Evolutionary conservation across 2,329 filamentous ascomycete genomes (phyloP).

Genomic region (Botrytis tulipae): DNA sequence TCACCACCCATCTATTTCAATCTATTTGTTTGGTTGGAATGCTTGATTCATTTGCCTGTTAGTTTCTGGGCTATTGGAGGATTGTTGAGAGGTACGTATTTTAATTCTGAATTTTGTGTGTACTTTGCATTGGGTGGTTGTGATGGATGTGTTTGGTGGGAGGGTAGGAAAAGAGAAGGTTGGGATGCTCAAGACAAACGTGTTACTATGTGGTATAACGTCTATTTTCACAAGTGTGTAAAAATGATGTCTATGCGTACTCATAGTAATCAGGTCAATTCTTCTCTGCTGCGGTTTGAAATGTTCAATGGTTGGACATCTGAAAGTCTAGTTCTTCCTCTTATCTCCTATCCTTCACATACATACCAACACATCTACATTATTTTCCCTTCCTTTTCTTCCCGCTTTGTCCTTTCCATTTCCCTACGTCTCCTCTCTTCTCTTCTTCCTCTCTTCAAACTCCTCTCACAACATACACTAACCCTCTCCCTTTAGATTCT

Average conservation of each 20-base stretch:
- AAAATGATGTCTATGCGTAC: background rate
- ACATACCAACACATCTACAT: too few relatives aligned
- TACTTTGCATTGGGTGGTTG: background rate
- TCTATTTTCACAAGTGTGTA: background rate
- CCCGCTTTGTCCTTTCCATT: background rate
- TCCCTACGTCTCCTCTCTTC: too few relatives aligned
- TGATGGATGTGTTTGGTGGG: background rate
- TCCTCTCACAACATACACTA: background rate
- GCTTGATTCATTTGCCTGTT: constrained; percentile 59
- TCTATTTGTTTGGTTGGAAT: constrained; percentile 56
- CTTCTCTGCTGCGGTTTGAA: background rate
- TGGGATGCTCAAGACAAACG: background rate
- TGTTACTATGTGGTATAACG: background rate
- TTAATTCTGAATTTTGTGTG: background rate
- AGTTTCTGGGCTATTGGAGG: constrained; percentile 59
- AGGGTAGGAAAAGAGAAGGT: background rate
- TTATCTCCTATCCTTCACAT: background rate
- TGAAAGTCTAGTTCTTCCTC: background rate
- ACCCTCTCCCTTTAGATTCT: constrained; percentile 45
- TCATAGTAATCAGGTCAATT: background rate
- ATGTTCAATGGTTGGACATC: background rate
- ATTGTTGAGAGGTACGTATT: constrained; percentile 47
- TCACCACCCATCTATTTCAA: constrained; percentile 58
- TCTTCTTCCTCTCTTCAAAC: too few relatives aligned
- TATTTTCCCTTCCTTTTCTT: too few relatives aligned